Conservation (phyloP, 306 rosid species). For the Pyrus communis region DNA sequence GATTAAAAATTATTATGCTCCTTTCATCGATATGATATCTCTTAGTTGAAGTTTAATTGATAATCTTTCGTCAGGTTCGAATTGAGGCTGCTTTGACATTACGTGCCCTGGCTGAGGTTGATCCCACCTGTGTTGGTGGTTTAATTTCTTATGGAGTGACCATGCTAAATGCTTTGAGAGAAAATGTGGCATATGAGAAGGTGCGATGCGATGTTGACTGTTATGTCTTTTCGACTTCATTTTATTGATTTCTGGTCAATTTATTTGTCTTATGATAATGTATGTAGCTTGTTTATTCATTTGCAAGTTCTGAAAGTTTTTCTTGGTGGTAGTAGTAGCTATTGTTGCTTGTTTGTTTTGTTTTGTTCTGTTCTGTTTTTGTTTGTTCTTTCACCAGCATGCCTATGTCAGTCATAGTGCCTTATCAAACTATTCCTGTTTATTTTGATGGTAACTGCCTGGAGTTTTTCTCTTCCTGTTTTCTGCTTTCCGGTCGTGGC, state of each 20-base stretch:
- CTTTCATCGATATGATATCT: background rate
- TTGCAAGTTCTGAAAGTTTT: background rate
- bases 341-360: background rate
- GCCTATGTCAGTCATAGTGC: background rate
- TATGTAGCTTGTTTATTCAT: background rate
- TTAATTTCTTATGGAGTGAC: constrained; percentile 89
- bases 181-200: constrained; percentile 87
- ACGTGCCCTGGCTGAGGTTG: constrained; percentile 88
- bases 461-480: background rate
- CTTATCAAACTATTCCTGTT: background rate
- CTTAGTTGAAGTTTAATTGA: background rate
- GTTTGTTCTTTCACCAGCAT: background rate
- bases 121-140: constrained; percentile 97
- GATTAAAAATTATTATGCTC: background rate
- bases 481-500: background rate
- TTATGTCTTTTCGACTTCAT: background rate
- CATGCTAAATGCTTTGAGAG: constrained; percentile 79
- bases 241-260: background rate
- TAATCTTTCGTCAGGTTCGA: constrained; percentile 59
- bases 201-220: constrained; percentile 29
- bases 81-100: constrained; percentile 88
- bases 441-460: background rate
- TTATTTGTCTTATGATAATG: background rate
- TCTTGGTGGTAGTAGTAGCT: background rate
- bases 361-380: too few species aligned